Evolutionary conservation across 306 rosid species (phyloP).

Genomic region (Fragaria ananassa): DNA sequence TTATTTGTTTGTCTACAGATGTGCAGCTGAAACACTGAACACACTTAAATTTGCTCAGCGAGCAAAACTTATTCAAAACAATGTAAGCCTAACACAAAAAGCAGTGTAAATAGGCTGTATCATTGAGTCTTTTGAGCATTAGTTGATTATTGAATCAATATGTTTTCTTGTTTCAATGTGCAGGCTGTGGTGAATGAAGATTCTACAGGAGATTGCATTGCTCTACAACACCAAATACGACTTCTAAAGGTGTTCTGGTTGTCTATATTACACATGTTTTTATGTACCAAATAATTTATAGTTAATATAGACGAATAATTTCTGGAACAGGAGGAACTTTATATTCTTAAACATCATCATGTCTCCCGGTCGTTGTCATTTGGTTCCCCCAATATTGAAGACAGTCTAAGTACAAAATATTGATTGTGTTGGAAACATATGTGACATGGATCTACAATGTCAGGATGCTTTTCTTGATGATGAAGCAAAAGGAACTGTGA

Average conservation of each 20-base stretch:
- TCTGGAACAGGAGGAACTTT: constrained; percentile 82
- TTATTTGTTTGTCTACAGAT: constrained; percentile 43
- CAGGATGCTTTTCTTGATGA: constrained; percentile 33
- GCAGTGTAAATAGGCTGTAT: background rate
- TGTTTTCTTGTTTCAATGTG: constrained; percentile 9
- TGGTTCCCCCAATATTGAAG: constrained; percentile 39
- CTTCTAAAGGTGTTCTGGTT: constrained; percentile 63
- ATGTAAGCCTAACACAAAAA: constrained; percentile 52
- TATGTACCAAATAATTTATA: constrained; percentile 1
- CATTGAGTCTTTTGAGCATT: constrained; percentile 15
- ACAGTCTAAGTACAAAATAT: constrained; percentile 41
- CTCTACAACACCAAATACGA: constrained; percentile 73
- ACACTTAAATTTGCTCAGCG: constrained; percentile 96
- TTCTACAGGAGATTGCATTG: constrained; percentile 81
- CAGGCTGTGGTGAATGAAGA: constrained; percentile 98
- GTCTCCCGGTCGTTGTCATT: constrained; percentile 80
- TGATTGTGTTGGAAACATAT: constrained; percentile 29
- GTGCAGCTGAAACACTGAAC: constrained; percentile 78
- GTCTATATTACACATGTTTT: constrained; percentile 12
- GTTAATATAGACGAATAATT: constrained; percentile 22
- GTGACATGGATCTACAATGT: constrained; percentile 40
- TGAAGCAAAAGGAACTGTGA: constrained; percentile 50
- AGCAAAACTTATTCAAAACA: constrained; percentile 90
- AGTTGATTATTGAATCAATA: background rate
- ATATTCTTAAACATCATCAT: constrained; percentile 63